Conservation (phyloP, 495 filamentous ascomycete genomes). For the Neurospora tetraspora region DNA sequence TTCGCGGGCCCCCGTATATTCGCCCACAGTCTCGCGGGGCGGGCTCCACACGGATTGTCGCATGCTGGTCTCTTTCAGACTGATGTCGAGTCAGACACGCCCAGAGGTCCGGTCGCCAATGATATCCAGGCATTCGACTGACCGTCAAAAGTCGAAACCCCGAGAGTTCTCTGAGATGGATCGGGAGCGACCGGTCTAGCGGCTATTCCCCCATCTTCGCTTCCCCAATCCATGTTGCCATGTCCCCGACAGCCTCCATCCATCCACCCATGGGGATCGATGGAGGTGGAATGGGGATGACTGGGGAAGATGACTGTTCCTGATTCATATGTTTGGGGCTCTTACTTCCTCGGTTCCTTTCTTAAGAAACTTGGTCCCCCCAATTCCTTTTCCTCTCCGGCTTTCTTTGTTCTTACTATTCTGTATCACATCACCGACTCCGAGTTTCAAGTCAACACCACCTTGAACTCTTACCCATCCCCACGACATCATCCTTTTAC, state of each 20-base stretch:
- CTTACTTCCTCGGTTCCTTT: not conserved
- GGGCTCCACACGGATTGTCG: not conserved
- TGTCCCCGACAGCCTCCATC: not conserved
- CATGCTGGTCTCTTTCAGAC: not conserved
- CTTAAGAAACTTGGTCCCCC: not conserved
- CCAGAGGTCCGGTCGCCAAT: not conserved
- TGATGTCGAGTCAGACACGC: not conserved
- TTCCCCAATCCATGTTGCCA: not conserved
- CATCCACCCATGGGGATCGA: not conserved
- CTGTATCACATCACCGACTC: not conserved
- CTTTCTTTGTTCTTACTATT: not conserved
- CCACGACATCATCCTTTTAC: not conserved
- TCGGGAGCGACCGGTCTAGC: conserved; percentile 1
- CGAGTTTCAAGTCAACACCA: not conserved
- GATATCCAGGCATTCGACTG: not conserved
- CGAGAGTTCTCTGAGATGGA: not conserved
- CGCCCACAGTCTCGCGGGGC: not conserved
- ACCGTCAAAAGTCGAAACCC: not conserved
- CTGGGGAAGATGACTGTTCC: not conserved
- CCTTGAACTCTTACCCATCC: not conserved
- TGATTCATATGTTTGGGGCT: not conserved
- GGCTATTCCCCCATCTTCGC: not conserved
- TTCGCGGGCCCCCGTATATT: not conserved
- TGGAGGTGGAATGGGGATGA: not conserved
- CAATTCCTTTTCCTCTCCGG: not conserved